Conservation (phyloP, 208 protist species). For the Leishmania major region DNA sequence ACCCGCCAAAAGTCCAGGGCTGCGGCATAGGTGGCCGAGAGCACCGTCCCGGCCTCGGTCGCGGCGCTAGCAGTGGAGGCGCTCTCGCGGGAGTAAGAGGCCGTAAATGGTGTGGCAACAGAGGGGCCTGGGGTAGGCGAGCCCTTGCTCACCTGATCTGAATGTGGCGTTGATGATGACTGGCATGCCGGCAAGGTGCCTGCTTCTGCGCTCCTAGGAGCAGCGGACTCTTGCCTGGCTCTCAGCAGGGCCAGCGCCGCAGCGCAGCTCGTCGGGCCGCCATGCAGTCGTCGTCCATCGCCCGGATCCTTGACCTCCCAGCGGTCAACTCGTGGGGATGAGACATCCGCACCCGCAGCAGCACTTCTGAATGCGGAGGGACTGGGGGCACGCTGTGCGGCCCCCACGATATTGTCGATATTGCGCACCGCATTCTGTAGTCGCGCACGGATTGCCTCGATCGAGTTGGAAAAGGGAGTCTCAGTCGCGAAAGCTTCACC, state of each 20-base stretch:
- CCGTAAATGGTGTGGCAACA: not conserved
- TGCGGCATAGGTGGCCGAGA: conserved; percentile 22
- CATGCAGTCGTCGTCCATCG: not conserved
- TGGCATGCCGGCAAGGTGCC: not conserved
- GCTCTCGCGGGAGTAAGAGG: not conserved
- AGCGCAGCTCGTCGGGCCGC: not conserved
- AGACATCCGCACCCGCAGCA: not conserved
- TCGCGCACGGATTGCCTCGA: conserved; percentile 37
- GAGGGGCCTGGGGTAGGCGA: not conserved
- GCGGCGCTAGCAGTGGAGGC: not conserved
- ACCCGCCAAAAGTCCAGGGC: conserved; percentile 15
- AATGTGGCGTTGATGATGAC: not conserved
- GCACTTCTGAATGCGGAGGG: not conserved
- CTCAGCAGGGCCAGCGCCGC: not conserved
- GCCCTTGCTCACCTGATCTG: not conserved
- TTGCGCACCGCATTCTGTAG: conserved; percentile 52
- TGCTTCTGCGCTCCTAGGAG: not conserved
- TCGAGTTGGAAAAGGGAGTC: conserved; percentile 18
- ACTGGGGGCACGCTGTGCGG: not conserved
- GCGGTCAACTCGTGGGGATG: not conserved
- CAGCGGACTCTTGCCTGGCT: not conserved
- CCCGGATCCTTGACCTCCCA: not conserved
- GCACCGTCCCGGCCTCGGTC: not conserved
- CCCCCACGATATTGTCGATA: conserved; percentile 48
- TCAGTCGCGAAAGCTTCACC: not conserved